These are phyloP conservation scores for Aspergillus sp. DNA, from an alignment of 2,329 filamentous ascomycete genomes.

Conservation along the genomic window DNA sequence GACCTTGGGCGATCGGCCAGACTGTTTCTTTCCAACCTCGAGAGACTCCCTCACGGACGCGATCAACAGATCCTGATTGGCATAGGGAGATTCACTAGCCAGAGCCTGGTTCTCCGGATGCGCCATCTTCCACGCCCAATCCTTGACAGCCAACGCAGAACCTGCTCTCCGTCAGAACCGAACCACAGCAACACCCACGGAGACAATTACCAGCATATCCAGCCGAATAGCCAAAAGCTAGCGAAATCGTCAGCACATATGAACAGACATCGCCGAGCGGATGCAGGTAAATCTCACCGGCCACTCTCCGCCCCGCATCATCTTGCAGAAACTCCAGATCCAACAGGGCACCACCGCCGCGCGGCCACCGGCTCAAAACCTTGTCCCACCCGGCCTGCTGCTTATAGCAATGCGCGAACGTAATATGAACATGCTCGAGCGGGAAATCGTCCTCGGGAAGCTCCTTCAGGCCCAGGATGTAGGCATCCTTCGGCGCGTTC, in stretches of 20 bases:
- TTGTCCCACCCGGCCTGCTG: constrained; percentile 68
- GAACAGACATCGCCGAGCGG: background rate
- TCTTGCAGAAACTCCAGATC: constrained; percentile 83
- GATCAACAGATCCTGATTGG: constrained; percentile 65
- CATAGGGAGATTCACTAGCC: constrained; percentile 47
- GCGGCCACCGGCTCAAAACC: constrained; percentile 68
- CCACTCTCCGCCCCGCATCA: constrained; percentile 52
- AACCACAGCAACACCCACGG: background rate
- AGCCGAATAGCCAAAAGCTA: constrained; percentile 53
- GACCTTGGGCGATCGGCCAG: constrained; percentile 59
- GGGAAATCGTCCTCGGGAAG: constrained; percentile 61
- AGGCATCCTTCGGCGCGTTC: constrained; percentile 56
- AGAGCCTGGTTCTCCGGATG: constrained; percentile 58
- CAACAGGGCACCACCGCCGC: constrained; percentile 65
- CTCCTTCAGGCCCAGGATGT: constrained; percentile 71
- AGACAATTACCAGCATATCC: constrained; percentile 53
- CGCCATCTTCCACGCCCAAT: constrained; percentile 73
- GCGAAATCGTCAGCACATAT: background rate
- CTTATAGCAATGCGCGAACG: constrained; percentile 70
- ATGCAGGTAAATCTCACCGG: constrained; percentile 17
- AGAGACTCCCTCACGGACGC: constrained; percentile 64
- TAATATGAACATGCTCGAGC: constrained; percentile 62
- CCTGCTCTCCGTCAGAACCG: constrained; percentile 27
- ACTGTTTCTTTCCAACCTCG: constrained; percentile 55
- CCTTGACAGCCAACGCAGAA: constrained; percentile 64